phyloP scores from a whole-genome alignment of 225 moss, liverwort and hornwort species.

The Straminergon stramineum region DNA sequence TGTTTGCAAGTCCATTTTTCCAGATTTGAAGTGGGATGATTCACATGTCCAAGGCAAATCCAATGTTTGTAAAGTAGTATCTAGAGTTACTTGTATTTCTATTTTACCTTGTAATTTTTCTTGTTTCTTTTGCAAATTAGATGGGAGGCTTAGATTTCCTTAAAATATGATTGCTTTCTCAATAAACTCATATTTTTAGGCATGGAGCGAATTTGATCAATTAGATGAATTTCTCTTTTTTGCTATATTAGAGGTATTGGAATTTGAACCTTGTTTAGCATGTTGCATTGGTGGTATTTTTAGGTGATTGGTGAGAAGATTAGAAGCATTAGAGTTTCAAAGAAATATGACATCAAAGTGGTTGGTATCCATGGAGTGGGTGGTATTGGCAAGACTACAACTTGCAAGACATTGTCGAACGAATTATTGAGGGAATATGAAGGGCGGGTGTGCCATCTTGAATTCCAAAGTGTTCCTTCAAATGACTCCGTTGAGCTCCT shows the following conservation, averaged over 20 bases:
- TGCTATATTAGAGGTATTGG: neutral
- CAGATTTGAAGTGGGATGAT: neutral
- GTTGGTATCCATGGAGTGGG: neutral
- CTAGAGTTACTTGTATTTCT: accelerated
- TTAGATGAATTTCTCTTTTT: neutral
- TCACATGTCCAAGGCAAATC: neutral
- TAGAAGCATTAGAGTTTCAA: accelerated
- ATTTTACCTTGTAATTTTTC: no score
- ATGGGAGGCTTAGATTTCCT: neutral
- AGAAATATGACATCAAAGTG: neutral
- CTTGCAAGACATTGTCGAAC: neutral
- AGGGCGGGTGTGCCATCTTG: neutral
- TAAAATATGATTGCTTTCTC: neutral
- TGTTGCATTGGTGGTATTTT: neutral
- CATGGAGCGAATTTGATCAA: neutral
- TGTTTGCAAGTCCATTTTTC: neutral
- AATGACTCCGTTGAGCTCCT: neutral
- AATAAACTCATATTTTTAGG: no score
- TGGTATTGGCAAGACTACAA: neutral
- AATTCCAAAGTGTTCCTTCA: neutral
- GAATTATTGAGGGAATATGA: neutral
- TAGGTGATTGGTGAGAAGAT: neutral
- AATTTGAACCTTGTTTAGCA: neutral
- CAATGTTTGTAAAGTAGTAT: neutral
- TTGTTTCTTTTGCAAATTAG: neutral